Conservation (phyloP, 2,329 filamentous ascomycete species). For the Cladosporium cucumerinum region DNA sequence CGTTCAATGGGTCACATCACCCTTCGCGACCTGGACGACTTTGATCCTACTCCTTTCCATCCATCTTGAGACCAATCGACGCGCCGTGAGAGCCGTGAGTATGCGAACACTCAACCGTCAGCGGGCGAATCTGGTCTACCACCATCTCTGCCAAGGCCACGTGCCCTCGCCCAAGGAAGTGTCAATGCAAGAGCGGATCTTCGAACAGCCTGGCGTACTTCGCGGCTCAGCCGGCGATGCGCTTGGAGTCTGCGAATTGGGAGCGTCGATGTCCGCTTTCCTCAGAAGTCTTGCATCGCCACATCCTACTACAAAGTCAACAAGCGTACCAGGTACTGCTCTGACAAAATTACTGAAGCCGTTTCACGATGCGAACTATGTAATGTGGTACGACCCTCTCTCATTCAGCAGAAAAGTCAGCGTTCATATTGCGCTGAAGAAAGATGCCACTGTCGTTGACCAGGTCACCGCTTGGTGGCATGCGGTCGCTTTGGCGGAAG, state of each 20-base stretch:
- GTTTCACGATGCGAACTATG: conserved; percentile 54
- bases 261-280: conserved; percentile 34
- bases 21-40: conserved; percentile 67
- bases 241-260: conserved; percentile 56
- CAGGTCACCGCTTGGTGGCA: conserved; percentile 63
- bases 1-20: conserved; percentile 70
- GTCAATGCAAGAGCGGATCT: conserved; percentile 56
- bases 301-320: conserved; percentile 31
- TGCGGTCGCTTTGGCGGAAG: conserved; percentile 49
- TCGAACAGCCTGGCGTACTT: conserved; percentile 65
- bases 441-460: conserved; percentile 46
- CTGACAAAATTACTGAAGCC: conserved; percentile 49
- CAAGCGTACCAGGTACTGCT: conserved; percentile 22
- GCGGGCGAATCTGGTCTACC: conserved; percentile 74
- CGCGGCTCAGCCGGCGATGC: conserved; percentile 46
- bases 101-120: conserved; percentile 85
- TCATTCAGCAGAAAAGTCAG: conserved; percentile 30
- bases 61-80: conserved; percentile 82
- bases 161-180: conserved; percentile 65
- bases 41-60: conserved; percentile 69
- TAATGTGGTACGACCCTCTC: conserved; percentile 54
- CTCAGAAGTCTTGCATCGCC: conserved; percentile 22
- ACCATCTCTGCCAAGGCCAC: conserved; percentile 44
- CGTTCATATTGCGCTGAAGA: conserved; percentile 62
- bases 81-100: conserved; percentile 76